Evolutionary conservation across 352 stramenopile genomes (phyloP).

Genomic region (Pythium brassicae): DNA sequence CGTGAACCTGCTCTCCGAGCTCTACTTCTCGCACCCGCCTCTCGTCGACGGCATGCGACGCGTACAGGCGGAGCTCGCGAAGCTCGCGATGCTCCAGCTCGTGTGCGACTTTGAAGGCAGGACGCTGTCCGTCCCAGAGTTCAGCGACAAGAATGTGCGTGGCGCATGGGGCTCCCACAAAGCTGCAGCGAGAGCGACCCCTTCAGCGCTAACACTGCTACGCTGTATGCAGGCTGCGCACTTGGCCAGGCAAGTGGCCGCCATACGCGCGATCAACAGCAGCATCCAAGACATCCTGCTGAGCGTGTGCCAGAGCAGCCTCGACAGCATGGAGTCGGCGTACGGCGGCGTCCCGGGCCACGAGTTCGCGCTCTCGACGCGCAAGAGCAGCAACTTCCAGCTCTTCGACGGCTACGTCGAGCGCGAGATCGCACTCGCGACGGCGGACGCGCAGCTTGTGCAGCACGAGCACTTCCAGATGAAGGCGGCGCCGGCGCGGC

Average conservation of each 20-base stretch:
- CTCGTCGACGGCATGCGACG: conserved; percentile 30
- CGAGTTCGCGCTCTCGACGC: conserved; percentile 45
- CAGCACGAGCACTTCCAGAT: conserved; percentile 50
- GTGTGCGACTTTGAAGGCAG: conserved; percentile 45
- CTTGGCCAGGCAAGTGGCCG: conserved; percentile 11
- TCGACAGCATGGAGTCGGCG: conserved; percentile 30
- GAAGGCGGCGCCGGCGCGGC: neutral
- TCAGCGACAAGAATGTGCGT: conserved; percentile 36
- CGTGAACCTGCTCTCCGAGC: conserved; percentile 29
- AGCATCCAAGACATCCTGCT: conserved; percentile 35
- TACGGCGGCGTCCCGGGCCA: conserved; percentile 42
- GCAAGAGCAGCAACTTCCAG: conserved; percentile 59
- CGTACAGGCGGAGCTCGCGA: conserved; percentile 24
- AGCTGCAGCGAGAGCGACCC: too few relatives aligned
- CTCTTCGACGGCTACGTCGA: conserved; percentile 55
- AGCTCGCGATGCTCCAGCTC: conserved; percentile 26
- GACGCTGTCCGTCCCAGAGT: conserved; percentile 24
- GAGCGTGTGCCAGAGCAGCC: conserved; percentile 27
- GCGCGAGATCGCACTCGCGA: conserved; percentile 43
- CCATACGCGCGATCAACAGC: conserved; percentile 25
- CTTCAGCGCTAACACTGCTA: neutral
- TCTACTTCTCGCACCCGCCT: conserved; percentile 47
- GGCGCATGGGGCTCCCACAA: neutral
- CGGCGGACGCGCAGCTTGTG: conserved; percentile 40
- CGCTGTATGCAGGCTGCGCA: conserved; percentile 6